A percentile compares a stretch with the other conserved stretches of the same genome.
Evolutionary conservation across 371 early-diverging fungal species (phyloP).

Genomic region (Circinella umbellata): DNA sequence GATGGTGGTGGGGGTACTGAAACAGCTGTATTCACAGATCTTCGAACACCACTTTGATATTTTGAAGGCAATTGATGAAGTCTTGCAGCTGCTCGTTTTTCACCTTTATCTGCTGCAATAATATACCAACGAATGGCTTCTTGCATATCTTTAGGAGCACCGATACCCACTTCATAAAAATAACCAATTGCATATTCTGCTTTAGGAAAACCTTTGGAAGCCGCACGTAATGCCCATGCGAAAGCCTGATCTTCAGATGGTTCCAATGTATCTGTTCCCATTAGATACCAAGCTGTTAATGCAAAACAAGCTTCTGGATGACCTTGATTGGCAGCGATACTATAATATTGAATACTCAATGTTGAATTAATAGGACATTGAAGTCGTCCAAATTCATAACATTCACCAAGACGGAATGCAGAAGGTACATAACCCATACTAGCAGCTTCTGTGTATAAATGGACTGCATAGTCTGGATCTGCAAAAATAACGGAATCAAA

Average conservation of each 20-base stretch:
- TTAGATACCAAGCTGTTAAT: conserved; percentile 95
- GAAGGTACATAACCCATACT: conserved; percentile 72
- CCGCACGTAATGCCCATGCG: conserved; percentile 84
- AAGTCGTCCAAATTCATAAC: conserved; percentile 78
- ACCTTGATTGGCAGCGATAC: conserved; percentile 85
- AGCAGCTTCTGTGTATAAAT: conserved; percentile 66
- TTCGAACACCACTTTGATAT: conserved; percentile 1
- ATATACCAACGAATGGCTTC: conserved; percentile 80
- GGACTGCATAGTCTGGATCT: conserved; percentile 72
- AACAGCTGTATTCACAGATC: not conserved
- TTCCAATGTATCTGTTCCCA: conserved; percentile 79
- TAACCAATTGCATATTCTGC: conserved; percentile 96
- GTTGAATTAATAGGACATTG: conserved; percentile 71
- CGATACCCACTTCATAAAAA: conserved; percentile 89
- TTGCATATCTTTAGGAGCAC: conserved; percentile 66
- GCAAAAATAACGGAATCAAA: conserved; percentile 71
- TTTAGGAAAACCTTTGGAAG: conserved; percentile 71
- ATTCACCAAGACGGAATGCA: conserved; percentile 79
- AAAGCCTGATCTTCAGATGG: conserved; percentile 90
- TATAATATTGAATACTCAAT: conserved; percentile 78
- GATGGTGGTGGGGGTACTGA: conserved; percentile 11
- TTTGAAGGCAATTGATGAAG: conserved; percentile 23
- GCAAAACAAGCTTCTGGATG: conserved; percentile 94
- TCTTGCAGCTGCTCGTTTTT: conserved; percentile 40
- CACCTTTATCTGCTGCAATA: conserved; percentile 50